Percentiles rank a stretch among this genome's conserved stretches.
Conservation (phyloP, 2,329 filamentous ascomycete genomes). For the Phyllosticta ampelicida region DNA sequence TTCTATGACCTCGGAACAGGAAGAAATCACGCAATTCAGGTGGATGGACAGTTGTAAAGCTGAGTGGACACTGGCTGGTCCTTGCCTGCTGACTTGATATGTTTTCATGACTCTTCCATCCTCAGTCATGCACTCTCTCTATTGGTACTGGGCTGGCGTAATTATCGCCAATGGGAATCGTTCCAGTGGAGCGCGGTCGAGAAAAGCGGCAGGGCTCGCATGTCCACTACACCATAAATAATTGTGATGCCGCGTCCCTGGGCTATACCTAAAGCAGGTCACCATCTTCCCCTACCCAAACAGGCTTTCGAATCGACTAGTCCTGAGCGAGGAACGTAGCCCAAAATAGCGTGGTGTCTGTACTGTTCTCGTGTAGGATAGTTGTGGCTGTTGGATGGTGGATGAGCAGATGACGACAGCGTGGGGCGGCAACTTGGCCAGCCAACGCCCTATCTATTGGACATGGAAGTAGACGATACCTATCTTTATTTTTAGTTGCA, state of each 20-base stretch:
- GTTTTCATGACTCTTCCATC: not conserved
- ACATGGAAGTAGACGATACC: not conserved
- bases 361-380: not conserved
- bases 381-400: not conserved
- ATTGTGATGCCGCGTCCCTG: not conserved
- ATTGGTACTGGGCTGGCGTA: not conserved
- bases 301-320: not conserved
- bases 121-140: not conserved
- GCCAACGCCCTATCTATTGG: not conserved
- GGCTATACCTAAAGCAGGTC: not conserved
- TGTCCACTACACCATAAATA: not conserved
- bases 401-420: not conserved
- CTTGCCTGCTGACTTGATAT: too few species aligned
- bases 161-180: not conserved
- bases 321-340: not conserved
- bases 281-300: not conserved
- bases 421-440: not conserved
- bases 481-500: not conserved
- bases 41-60: not conserved
- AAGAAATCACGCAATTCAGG: not conserved
- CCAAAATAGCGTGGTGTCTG: not conserved
- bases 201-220: not conserved
- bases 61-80: not conserved
- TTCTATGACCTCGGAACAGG: not conserved
- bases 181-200: not conserved